These are phyloP conservation scores for Sarocladiaceae sp. DNA, from an alignment of 2,329 filamentous ascomycete species.

Conservation along the genomic window DNA sequence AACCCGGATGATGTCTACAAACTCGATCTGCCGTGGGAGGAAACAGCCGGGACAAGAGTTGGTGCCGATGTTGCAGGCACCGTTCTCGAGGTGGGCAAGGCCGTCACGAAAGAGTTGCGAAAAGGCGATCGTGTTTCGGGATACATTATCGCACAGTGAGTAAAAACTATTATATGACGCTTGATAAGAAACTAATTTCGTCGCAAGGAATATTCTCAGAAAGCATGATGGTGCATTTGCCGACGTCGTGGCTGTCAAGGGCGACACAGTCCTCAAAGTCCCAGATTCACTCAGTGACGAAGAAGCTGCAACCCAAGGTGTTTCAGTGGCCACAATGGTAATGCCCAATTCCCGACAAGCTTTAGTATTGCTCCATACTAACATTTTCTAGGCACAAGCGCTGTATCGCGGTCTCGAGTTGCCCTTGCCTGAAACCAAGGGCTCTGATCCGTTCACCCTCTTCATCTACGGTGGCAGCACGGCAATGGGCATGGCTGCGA, in stretches of 20 bases:
- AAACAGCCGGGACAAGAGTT: conserved; percentile 16
- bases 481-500: conserved; percentile 49
- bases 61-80: conserved; percentile 45
- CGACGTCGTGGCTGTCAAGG: conserved; percentile 33
- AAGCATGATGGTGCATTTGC: conserved; percentile 33
- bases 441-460: conserved; percentile 28
- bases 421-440: conserved; percentile 37
- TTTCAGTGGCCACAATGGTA: conserved; percentile 36
- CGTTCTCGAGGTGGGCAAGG: conserved; percentile 39
- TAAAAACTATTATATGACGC: not conserved
- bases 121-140: conserved; percentile 44
- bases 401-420: conserved; percentile 42
- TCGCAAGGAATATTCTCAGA: conserved; percentile 26
- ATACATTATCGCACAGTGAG: conserved; percentile 27
- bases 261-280: conserved; percentile 36
- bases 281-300: conserved; percentile 41
- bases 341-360: not conserved
- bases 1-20: conserved; percentile 32
- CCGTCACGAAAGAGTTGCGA: conserved; percentile 37
- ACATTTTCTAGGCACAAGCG: conserved; percentile 29
- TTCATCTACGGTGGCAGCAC: conserved; percentile 47
- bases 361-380: not conserved
- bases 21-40: conserved; percentile 15
- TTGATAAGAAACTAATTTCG: not conserved
- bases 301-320: conserved; percentile 39